A percentile compares a stretch with the other conserved stretches of the same genome.
These are phyloP conservation scores for Sarocladiaceae sp. DNA, from an alignment of 2,329 filamentous ascomycete genomes.

Conservation along the genomic window DNA sequence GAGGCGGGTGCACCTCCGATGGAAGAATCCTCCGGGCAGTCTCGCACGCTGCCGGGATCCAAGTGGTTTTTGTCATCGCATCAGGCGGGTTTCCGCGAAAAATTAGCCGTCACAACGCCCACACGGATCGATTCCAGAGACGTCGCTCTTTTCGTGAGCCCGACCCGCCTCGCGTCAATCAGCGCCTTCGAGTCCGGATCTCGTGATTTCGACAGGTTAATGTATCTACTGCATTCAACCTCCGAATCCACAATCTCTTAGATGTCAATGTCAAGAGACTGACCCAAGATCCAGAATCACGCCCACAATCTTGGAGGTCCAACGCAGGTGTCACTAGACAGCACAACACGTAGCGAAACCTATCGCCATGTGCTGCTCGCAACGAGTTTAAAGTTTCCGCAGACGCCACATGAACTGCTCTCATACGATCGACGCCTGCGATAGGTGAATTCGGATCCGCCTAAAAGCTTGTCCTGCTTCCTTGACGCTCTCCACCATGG, in stretches of 20 bases:
- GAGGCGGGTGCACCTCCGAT: no score
- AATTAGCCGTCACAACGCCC: not conserved
- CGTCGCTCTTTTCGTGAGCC: not conserved
- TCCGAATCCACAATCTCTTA: not conserved
- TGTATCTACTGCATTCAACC: not conserved
- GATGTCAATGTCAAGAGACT: not conserved
- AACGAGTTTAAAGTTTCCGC: no score
- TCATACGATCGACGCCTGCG: no score
- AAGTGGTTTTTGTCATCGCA: conserved; percentile 5
- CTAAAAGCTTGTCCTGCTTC: not conserved
- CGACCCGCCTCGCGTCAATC: not conserved
- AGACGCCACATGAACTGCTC: no score
- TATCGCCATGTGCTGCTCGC: no score
- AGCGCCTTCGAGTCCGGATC: not conserved
- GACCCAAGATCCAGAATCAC: not conserved
- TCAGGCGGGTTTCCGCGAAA: no score
- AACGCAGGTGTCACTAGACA: no score
- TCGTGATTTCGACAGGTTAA: not conserved
- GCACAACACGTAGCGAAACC: no score
- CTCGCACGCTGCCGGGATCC: not conserved
- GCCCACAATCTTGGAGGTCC: no score
- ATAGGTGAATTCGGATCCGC: no score
- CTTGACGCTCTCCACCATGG: not conserved
- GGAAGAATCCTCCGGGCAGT: not conserved
- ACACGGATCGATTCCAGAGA: conserved; percentile 3